Percentiles rank a stretch among this genome's conserved stretches.
Evolutionary conservation across 2,329 filamentous ascomycete species (phyloP).

Genomic region (Metarhizium humberi): DNA sequence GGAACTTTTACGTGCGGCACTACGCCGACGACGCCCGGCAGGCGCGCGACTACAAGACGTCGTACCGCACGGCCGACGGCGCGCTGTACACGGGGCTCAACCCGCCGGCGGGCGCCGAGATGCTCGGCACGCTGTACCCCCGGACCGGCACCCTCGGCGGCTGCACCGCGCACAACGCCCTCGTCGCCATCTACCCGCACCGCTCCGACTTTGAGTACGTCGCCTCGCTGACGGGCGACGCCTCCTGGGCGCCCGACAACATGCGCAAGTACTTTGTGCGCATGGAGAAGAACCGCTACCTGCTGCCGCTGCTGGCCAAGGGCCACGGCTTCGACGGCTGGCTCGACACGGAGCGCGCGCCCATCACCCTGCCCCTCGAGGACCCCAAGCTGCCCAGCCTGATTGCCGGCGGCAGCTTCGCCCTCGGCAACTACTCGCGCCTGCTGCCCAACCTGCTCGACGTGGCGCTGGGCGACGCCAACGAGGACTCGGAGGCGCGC

Average conservation of each 20-base stretch:
- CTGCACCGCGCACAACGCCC: constrained; percentile 50
- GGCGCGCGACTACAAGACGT: constrained; percentile 48
- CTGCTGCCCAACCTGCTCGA: constrained; percentile 19
- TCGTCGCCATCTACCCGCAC: constrained; percentile 49
- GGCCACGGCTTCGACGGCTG: constrained; percentile 52
- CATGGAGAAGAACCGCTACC: constrained; percentile 46
- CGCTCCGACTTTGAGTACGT: constrained; percentile 51
- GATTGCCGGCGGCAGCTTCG: constrained; percentile 14
- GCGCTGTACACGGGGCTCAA: constrained; percentile 32
- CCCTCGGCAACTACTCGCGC: constrained; percentile 19
- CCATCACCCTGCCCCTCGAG: constrained; percentile 38
- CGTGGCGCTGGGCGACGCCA: constrained; percentile 39
- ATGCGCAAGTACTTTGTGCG: constrained; percentile 51
- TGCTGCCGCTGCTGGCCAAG: constrained; percentile 8
- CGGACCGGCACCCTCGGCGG: constrained; percentile 37
- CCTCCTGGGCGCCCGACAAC: constrained; percentile 45
- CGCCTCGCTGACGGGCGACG: constrained; percentile 47
- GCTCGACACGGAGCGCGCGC: constrained; percentile 41
- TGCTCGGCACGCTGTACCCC: constrained; percentile 37
- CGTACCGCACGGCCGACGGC: constrained; percentile 42
- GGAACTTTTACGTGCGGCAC: constrained; percentile 57
- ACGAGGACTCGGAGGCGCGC: constrained; percentile 32
- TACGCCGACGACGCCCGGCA: constrained; percentile 45
- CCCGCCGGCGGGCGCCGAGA: constrained; percentile 29
- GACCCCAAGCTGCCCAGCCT: constrained; percentile 40